Evolutionary conservation across 768 basidiomycete species (phyloP).

Genomic region (Serendipita indica): DNA sequence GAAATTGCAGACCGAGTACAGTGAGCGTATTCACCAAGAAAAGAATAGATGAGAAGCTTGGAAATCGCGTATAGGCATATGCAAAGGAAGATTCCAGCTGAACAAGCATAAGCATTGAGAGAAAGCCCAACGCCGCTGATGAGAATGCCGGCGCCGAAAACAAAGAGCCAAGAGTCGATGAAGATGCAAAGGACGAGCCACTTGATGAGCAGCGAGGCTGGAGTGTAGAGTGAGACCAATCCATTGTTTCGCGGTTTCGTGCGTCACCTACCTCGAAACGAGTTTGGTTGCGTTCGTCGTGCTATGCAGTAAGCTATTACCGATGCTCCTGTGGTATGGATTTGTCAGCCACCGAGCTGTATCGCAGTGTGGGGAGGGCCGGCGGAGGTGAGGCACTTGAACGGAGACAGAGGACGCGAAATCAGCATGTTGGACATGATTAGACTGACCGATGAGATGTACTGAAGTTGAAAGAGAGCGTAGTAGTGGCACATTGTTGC

Average conservation of each 20-base stretch:
- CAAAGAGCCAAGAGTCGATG: background rate
- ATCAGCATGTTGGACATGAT: background rate
- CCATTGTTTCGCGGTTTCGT: slow-evolving; percentile 11
- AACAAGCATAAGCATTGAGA: slow-evolving; percentile 24
- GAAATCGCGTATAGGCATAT: slow-evolving; percentile 21
- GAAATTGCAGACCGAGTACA: background rate
- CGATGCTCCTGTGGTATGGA: slow-evolving; percentile 19
- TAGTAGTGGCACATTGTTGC: background rate
- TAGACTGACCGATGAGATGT: background rate
- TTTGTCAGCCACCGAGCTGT: background rate
- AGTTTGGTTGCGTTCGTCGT: slow-evolving; percentile 25
- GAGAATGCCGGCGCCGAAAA: slow-evolving; percentile 27
- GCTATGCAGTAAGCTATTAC: slow-evolving; percentile 27
- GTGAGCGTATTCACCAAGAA: slow-evolving; percentile 23
- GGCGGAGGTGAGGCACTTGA: background rate
- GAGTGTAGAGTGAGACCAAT: background rate
- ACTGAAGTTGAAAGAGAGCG: background rate
- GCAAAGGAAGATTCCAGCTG: slow-evolving; percentile 31
- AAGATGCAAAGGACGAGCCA: slow-evolving; percentile 8
- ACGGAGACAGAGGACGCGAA: background rate
- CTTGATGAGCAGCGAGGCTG: background rate
- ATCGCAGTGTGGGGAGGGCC: background rate
- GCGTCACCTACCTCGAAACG: slow-evolving; percentile 18
- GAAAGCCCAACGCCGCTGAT: slow-evolving; percentile 34
- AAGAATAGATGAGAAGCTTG: slow-evolving; percentile 32